These are phyloP conservation scores for Pyrus hybrid DNA, from an alignment of 331 rosid genomes.

Conservation along the genomic window DNA sequence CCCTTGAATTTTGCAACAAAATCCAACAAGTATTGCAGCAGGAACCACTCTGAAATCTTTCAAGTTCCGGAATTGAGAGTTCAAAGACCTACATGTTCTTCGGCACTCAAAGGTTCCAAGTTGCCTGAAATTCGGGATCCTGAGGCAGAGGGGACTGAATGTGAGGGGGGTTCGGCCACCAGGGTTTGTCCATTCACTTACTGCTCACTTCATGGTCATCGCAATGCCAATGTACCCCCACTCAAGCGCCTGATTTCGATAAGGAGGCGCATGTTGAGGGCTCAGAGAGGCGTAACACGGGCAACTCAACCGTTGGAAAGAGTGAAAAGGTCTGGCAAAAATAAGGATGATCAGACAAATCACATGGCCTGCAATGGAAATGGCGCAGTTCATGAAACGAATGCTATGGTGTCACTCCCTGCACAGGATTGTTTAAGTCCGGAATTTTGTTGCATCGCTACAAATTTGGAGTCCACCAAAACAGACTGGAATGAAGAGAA, in stretches of 20 bases:
- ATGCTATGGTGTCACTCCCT: background rate
- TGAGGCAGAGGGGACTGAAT: conserved; percentile 35
- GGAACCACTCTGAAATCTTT: background rate
- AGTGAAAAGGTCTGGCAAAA: conserved; percentile 28
- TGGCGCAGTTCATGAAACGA: conserved; percentile 17
- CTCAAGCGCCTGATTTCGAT: conserved; percentile 59
- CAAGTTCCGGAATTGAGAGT: conserved; percentile 32
- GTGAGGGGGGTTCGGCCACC: conserved; percentile 20
- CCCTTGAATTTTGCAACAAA: conserved; percentile 45
- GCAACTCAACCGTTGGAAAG: conserved; percentile 20
- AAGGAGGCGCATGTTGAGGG: conserved; percentile 52
- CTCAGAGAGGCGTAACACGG: conserved; percentile 25
- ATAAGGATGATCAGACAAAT: conserved; percentile 31
- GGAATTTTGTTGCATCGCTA: background rate
- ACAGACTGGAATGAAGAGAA: background rate
- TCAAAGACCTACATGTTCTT: conserved; percentile 69
- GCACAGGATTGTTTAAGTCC: background rate
- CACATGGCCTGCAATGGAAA: conserved; percentile 11
- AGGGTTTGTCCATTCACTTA: conserved; percentile 64
- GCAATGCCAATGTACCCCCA: conserved; percentile 39
- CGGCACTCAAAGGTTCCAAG: conserved; percentile 63
- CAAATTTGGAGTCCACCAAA: background rate
- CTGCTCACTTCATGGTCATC: conserved; percentile 87
- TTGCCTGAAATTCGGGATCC: conserved; percentile 29
- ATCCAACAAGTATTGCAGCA: conserved; percentile 12